Base-by-base conservation (phyloP, 768 basidiomycete genomes). In the Pulveroboletus sp. region DNA sequence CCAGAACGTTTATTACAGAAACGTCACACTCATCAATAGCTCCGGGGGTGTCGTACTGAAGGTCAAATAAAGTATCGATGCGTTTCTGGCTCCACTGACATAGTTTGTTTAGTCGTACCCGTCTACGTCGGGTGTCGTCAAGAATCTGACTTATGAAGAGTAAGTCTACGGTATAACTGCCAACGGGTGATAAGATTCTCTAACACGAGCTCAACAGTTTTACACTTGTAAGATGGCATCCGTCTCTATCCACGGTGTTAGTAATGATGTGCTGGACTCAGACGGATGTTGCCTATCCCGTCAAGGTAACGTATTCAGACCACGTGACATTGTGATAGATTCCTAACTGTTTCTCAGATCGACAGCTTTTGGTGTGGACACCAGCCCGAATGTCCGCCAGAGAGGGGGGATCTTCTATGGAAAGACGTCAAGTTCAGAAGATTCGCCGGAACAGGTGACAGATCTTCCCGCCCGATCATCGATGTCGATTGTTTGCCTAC, bases 101-200 rank as follows among this genome's bases (percentile, higher is more conserved):
- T n/a, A n/a, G 20, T n/a, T 16, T 14, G 10, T 16, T 21, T 43
- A 55, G 52, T 59, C 53, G 7, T 51, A 32, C n/a, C 42, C 53
- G 14, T 27, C 47, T 12, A 45, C 53, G 0, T 45, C 45, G 6
- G 58, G 58, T 2, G 1, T 56, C 17, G 33, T 52, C 41, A 12
- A 42, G 16, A 57, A 57, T 21, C 19, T 7, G n/a, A 59, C 50
- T 13, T 56, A 50, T 13, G 48, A 32, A 27, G 37, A 59, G 45
- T 53, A 19, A 47, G 53, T 47, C 12, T 17, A 16, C 2, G n/a
- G 6, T 11, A 5, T 39, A 4, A 12, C 17, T 21, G 16, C n/a
- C n/a, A n/a, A n/a, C n/a, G n/a, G 16, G 9, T 6, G 31, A 31
- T 3, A 11, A 24, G n/a, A 6, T 20, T 16, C 7, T 8, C 11